Evolutionary conservation across 768 basidiomycete species (phyloP).

Genomic region (Myochromella boudieri): DNA sequence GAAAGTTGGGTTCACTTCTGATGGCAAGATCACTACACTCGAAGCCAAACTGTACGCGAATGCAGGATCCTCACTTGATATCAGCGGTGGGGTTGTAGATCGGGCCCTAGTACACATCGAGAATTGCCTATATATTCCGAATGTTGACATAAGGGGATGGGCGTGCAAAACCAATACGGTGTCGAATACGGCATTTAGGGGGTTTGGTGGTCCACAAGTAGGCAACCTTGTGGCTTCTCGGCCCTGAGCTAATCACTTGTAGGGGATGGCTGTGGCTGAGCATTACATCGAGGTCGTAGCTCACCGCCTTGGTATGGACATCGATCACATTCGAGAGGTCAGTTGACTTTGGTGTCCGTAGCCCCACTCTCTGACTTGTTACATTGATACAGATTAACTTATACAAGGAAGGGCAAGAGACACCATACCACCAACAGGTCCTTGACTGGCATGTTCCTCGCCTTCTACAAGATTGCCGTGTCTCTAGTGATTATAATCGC

Average conservation of each 20-base stretch:
- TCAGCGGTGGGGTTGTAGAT: conserved; percentile 17
- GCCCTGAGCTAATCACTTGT: neutral
- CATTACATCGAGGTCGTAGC: conserved; percentile 15
- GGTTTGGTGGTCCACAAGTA: conserved; percentile 17
- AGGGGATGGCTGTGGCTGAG: conserved; percentile 15
- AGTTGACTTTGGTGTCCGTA: neutral
- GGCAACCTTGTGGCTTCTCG: too few species aligned
- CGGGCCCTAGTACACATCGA: conserved; percentile 15
- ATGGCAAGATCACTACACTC: conserved; percentile 14
- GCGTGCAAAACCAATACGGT: conserved; percentile 17
- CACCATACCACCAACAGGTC: conserved; percentile 17
- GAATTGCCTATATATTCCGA: conserved; percentile 17
- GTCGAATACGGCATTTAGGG: conserved; percentile 17
- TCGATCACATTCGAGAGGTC: conserved; percentile 16
- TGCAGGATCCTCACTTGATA: conserved; percentile 16
- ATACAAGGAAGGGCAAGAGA: conserved; percentile 19
- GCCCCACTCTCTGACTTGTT: neutral
- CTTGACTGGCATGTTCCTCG: conserved; percentile 20
- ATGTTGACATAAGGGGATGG: conserved; percentile 13
- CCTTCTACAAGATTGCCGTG: conserved; percentile 16
- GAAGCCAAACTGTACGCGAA: conserved; percentile 13
- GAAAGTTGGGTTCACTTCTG: conserved; percentile 16
- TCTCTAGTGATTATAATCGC: conserved; percentile 14
- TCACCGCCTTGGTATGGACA: conserved; percentile 12
- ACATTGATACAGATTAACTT: conserved; percentile 9